Evolutionary conservation across 2,329 filamentous ascomycete species (phyloP), one percentile per base, ranked within the genome.

Genomic region (Sodiomyces alkalinus): DNA sequence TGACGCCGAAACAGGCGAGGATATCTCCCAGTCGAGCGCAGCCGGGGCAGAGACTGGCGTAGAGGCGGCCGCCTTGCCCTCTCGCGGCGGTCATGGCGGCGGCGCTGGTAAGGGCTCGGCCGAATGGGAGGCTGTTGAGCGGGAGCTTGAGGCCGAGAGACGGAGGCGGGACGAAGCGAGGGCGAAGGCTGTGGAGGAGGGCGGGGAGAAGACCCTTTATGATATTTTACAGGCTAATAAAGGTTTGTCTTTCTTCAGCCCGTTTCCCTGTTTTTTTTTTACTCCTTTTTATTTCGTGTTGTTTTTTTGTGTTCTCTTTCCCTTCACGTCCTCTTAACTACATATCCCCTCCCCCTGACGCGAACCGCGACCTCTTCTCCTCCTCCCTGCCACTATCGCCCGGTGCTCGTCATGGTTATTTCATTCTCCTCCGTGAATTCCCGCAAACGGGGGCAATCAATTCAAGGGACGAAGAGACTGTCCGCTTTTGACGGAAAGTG

Each of bases 221-320:
- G 81, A 86, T 23, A 64, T 80, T 3, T 52, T 90, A 28, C 76
- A 87, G 53, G 80, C 76, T 23, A 90, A 90, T 52, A 87, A 86
- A 69, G 76, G 74, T 78, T 49, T 12, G 19, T 22, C 23, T 33
- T 32, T 27, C 18, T 20, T 31, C 31, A 27, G 34, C 27, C 17
- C 16, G 23, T 29, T 28, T 19, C 15, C 26, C n/a, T n/a, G n/a
- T n/a, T n/a, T n/a, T n/a, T n/a, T n/a, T n/a, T n/a, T n/a, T n/a
- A n/a, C n/a, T n/a, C n/a, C n/a, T n/a, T n/a, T n/a, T n/a, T n/a
- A n/a, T n/a, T n/a, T n/a, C n/a, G n/a, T n/a, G n/a, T n/a, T n/a
- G n/a, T n/a, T n/a, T n/a, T n/a, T n/a, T n/a, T n/a, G n/a, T n/a
- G n/a, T n/a, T n/a, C n/a, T n/a, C n/a, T n/a, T n/a, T n/a, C n/a